phyloP scores from a whole-genome alignment of 371 early-diverging fungal genomes.

The Mucor mucedo region DNA sequence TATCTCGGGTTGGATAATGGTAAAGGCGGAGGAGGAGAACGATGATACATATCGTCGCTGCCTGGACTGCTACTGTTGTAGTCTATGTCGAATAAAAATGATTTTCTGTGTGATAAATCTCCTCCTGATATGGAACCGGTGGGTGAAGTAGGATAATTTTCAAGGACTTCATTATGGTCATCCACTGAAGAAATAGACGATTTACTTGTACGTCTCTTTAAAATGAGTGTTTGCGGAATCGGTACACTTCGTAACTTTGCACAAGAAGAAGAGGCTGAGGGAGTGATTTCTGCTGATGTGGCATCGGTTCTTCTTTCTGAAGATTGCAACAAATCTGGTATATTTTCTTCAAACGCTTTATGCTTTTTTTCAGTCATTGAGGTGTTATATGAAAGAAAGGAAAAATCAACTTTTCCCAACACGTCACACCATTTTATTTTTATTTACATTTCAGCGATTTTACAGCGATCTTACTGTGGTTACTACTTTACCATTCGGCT shows the following conservation, averaged over 20 bases:
- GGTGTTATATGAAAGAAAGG: neutral
- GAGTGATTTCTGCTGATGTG: constrained; percentile 29
- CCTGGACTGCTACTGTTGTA: constrained; percentile 30
- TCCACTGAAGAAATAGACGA: constrained; percentile 39
- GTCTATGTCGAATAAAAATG: constrained; percentile 29
- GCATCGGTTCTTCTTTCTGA: constrained; percentile 18
- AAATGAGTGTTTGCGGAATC: constrained; percentile 46
- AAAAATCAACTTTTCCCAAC: neutral
- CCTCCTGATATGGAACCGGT: constrained; percentile 18
- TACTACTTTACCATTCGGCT: too few species aligned
- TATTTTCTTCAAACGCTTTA: neutral
- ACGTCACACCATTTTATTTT: neutral
- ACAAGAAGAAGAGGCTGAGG: constrained; percentile 14
- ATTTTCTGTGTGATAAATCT: constrained; percentile 22
- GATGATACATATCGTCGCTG: constrained; percentile 22
- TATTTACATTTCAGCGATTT: too few species aligned
- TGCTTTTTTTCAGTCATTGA: neutral
- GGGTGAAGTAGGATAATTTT: constrained; percentile 24
- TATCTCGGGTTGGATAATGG: constrained; percentile 28
- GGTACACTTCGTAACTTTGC: constrained; percentile 43
- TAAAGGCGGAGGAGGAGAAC: constrained; percentile 13
- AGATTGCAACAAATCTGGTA: constrained; percentile 12
- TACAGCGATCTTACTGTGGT: neutral
- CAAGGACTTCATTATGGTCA: constrained; percentile 10
- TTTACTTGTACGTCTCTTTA: constrained; percentile 44